Evolutionary conservation across 2,329 filamentous ascomycete species (phyloP), one percentile per base, ranked within the genome.

Genomic region (Beauveria pseudobassiana): DNA sequence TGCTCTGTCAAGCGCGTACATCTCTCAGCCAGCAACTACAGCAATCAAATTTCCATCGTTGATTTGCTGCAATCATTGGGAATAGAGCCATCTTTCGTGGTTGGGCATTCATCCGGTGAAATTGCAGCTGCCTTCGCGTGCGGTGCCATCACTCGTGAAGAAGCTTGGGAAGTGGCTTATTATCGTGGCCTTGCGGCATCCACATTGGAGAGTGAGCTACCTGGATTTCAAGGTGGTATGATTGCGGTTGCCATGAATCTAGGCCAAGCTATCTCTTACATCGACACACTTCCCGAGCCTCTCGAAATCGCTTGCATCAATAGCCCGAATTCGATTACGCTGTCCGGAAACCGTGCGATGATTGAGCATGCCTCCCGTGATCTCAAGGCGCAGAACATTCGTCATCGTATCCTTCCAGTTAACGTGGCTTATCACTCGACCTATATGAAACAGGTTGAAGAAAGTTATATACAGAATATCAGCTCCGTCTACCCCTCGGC

Each of bases 61-160:
- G 76, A 79, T 42, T 68, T 79, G 5, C 65, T 79, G 5, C 57
- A 61, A 9, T 70, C 72, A 3, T 70, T 75, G 16, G 68, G 65
- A 10, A 66, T 78, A 38, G 55, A 50, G 1, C 74, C 76, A 2
- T 63, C 62, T 6, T 66, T 70, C 20, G 75, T 78, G 3, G 68
- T 79, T 8, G 77, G 78, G 0, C 78, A 80, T 63, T 80, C 78
- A 0, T 80, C 77, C 1, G 78, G 78, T 2, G 78, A 80, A 59
- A 75, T 80, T 38, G 78, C 77, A 1, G 78, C 78, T 7, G 77
- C 78, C 1, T 78, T 75, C 59, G 75, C 77, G 9, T 69, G 68
- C 0, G 74, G 71, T 0, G 69, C 70, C 18, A 68, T 80, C 22
- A 69, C 71, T 2, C 68, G 69, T 22, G 67, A 75, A 53, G 68